Evolutionary conservation across 2,329 filamentous ascomycete genomes (phyloP), one percentile per base, ranked within the genome.

Genomic region (Cercospora citrullina): DNA sequence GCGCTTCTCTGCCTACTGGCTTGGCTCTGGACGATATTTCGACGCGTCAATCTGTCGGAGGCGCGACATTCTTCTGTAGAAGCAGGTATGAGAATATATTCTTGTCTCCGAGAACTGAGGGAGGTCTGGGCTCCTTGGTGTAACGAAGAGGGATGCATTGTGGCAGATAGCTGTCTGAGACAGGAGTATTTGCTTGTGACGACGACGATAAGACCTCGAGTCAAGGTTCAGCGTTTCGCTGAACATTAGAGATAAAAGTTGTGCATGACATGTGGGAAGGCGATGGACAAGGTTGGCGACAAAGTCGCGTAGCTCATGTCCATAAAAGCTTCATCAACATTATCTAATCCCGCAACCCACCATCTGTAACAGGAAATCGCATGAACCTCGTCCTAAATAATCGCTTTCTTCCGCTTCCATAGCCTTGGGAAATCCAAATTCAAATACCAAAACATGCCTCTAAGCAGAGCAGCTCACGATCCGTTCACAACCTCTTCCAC

Each of bases 401-500:
- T 51, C 4, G 21, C 45, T 26, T 2, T 51, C 21, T 42, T n/a
- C 36, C 36, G 0, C 8, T 42, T 42, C 45, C 45, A 51, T 51
- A 42, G 36, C 21, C 45, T 48, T 48, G 42, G n/a, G 5, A 51
- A 23, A 23, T 21, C 3, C n/a, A 51, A 51, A 48, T 3, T 16
- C 10, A 10, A 12, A 48, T 7, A 51, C 4, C 12, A 5, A 51
- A 6, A 51, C 45, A 64, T 64, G 62, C 60, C 71, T 42, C 65
- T 65, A 23, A 69, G 28, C 53, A 57, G 67, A 60, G 51, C 67
- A 63, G 36, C 64, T 18, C 69, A 66, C 63, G 74, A 76, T 63
- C 73, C 74, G 3, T 76, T 75, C 68, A 71, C 69, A 12, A 72
- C 70, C 28, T 67, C 68, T 51, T 63, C 63, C 61, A 69, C 63